Percentiles rank a stretch among this genome's conserved stretches.
Evolutionary conservation across 2,329 filamentous ascomycete genomes (phyloP).

Genomic region (Calonectria hongkongensis): DNA sequence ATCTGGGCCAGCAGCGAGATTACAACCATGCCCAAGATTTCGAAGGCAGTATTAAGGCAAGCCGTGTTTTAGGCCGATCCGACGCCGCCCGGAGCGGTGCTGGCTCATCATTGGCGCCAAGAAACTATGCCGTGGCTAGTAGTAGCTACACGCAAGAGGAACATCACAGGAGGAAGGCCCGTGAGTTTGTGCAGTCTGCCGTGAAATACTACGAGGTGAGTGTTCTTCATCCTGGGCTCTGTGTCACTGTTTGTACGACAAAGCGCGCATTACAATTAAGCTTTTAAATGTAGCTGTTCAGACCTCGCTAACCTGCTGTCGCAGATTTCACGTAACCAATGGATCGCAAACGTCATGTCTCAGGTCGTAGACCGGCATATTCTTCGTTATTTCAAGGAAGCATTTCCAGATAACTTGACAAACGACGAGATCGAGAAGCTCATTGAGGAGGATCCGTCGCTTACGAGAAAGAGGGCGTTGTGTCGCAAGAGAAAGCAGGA

Average conservation of each 20-base stretch:
- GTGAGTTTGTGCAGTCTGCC: not conserved
- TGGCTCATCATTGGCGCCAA: not conserved
- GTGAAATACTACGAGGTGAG: slow-evolving; percentile 1
- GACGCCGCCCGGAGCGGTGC: not conserved
- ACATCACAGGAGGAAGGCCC: not conserved
- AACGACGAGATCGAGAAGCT: not conserved
- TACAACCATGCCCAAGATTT: not conserved
- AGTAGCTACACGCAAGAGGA: not conserved
- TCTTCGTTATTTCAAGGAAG: not conserved
- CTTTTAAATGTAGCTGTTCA: too few relatives aligned
- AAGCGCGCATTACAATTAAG: too few relatives aligned
- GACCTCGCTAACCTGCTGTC: not conserved
- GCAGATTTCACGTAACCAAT: not conserved
- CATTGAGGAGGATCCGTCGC: not conserved
- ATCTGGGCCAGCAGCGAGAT: not conserved
- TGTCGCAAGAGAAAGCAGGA: not conserved
- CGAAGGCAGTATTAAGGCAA: not conserved
- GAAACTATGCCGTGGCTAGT: not conserved
- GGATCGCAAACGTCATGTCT: not conserved
- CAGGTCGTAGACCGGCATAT: slow-evolving; percentile 4
- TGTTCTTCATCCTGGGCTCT: not conserved
- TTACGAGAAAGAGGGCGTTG: not conserved
- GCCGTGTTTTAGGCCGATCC: not conserved
- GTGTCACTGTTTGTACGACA: too few relatives aligned
- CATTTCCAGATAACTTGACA: not conserved